Evolutionary conservation across 306 rosid genomes (phyloP).

Genomic region (Begonia masoniana): DNA sequence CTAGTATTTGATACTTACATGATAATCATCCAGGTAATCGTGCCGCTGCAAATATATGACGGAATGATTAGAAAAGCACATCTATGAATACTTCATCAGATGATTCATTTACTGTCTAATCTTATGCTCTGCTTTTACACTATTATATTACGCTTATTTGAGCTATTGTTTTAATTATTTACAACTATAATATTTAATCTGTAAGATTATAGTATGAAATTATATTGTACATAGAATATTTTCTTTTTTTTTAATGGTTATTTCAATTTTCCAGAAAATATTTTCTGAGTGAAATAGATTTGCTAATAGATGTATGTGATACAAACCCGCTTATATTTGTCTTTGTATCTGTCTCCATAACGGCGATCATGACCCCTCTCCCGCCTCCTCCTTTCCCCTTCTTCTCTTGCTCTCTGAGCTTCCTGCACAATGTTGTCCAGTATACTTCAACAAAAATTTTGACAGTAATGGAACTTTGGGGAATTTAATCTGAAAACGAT

Average conservation of each 20-base stretch:
- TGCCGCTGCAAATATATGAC: background rate
- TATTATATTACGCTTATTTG: no score
- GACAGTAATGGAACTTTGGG: background rate
- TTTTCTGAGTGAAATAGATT: background rate
- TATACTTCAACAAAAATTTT: background rate
- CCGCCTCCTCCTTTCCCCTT: slow-evolving; percentile 76
- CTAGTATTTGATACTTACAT: background rate
- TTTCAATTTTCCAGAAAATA: background rate
- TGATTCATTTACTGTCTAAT: background rate
- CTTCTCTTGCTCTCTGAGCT: slow-evolving; percentile 93
- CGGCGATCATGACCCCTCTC: slow-evolving; percentile 75
- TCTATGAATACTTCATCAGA: background rate
- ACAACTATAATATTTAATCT: background rate
- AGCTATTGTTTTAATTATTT: no score
- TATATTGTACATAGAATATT: no score
- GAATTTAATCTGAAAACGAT: slow-evolving; percentile 4
- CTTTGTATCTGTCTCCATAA: slow-evolving; percentile 30
- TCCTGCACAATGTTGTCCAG: slow-evolving; percentile 38
- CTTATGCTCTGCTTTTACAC: background rate
- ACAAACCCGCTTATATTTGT: background rate
- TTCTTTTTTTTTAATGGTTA: background rate
- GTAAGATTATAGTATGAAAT: background rate
- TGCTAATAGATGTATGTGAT: background rate
- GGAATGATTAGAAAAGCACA: background rate
- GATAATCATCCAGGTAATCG: background rate